Evolutionary conservation across 2,329 filamentous ascomycete genomes (phyloP), one percentile per base, ranked within the genome.

Genomic region (Ceratocystis cacaofunesta): DNA sequence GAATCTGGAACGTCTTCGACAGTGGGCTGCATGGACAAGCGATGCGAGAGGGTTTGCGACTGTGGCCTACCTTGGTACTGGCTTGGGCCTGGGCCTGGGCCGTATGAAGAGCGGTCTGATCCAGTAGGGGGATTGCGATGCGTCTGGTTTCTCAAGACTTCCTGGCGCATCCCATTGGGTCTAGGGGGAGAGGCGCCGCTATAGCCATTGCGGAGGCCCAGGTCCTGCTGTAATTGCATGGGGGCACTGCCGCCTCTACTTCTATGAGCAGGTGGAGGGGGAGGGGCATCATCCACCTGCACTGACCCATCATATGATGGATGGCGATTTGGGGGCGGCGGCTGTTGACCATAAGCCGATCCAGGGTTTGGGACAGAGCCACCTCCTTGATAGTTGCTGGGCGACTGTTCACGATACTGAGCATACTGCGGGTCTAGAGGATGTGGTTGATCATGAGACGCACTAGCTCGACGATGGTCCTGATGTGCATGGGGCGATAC

Each of bases 1-100:
- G 81, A 80, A 61, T 85, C 83, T 3, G 84, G 83, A 5, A 80
- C 82, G 68, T 87, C 85, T 71, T 87, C 85, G 5, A 84, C 83
- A 5, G 80, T 85, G 2, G 81, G 82, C 69, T 85, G 84, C 81
- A 84, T 80, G 0, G 79, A 78, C 66, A 78, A 77, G 70, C 76
- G 75, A 50, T 78, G 78, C 46, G 73, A 70, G 64, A 63, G 25
- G 10, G 25, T 22, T 17, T 62, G 65, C 28, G 62, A 36, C 32
- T 55, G 62, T 6, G 55, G 19, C 15, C n/a, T 22, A 12, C 32
- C 57, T 1, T 60, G 25, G 8, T 32, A 25, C 3, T 44, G 62
- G 5, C 30, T 10, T 36, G 36, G 36, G 36, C 10, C 36, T 41
- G 52, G 30, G 62, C 19, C 17, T 36, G 52, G 30, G 62, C 32